phyloP scores from a whole-genome alignment of 106 monocot species.

The Iris macrosiphon region DNA sequence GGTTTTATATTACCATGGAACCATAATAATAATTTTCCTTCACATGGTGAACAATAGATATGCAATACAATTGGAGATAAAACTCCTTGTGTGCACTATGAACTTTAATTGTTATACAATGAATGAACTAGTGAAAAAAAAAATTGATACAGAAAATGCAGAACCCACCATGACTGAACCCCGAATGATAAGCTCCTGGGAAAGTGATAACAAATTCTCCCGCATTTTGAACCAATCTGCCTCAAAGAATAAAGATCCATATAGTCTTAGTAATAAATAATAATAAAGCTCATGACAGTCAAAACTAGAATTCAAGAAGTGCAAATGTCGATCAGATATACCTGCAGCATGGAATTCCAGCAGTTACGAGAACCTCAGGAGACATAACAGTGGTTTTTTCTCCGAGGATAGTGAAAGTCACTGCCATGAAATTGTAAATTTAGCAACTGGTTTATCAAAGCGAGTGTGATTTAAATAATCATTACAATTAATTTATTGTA shows the following conservation, averaged over 20 bases:
- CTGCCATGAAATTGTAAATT: slow-evolving; percentile 32
- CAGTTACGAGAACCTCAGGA: slow-evolving; percentile 81
- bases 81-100: no score
- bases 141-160: no score
- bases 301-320: not conserved
- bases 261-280: not conserved
- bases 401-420: slow-evolving; percentile 72
- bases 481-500: not conserved
- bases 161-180: slow-evolving; percentile 82
- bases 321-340: slow-evolving; percentile 12
- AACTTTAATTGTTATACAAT: no score
- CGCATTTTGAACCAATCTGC: slow-evolving; percentile 95
- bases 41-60: no score
- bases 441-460: not conserved
- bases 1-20: no score
- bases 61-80: no score
- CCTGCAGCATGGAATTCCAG: slow-evolving; percentile 99
- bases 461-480: no score
- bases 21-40: no score
- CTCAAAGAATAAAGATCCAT: slow-evolving; percentile 13
- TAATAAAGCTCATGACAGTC: not conserved
- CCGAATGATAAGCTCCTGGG: slow-evolving; percentile 93
- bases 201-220: slow-evolving; percentile 98
- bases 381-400: slow-evolving; percentile 97
- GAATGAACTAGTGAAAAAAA: no score